Conservation (phyloP, 441 rosid species). For the Kokia cookei region DNA sequence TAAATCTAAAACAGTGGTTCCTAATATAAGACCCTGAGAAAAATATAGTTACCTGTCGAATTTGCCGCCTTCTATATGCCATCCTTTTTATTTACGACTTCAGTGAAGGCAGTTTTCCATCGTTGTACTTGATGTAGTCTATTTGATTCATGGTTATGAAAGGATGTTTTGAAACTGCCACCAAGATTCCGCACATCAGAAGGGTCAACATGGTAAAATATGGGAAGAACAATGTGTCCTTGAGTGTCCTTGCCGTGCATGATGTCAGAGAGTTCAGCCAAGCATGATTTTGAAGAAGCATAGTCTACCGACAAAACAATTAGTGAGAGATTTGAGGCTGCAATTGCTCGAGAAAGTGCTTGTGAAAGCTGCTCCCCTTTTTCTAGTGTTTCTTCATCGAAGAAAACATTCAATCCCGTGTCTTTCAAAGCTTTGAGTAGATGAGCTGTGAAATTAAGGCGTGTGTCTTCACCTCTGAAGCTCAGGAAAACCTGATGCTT, state of each 20-base stretch:
- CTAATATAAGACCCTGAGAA: not conserved
- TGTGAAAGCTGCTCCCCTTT: not conserved
- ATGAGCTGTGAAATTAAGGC: not conserved
- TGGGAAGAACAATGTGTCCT: conserved; percentile 2
- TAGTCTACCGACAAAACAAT: conserved; percentile 19
- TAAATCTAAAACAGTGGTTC: not conserved
- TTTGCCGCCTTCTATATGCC: not conserved
- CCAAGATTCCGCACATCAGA: conserved; percentile 1
- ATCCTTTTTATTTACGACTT: conserved; percentile 1
- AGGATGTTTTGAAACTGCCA: not conserved
- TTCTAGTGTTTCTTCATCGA: not conserved
- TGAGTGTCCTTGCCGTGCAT: not conserved
- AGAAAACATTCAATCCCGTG: not conserved
- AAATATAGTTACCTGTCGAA: conserved; percentile 4
- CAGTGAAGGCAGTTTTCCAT: conserved; percentile 4
- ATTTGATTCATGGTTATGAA: not conserved
- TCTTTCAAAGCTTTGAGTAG: not conserved
- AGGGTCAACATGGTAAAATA: conserved; percentile 14
- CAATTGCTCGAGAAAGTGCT: not conserved
- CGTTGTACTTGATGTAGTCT: not conserved
- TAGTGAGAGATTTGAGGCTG: conserved; percentile 22
- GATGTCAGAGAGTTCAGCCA: conserved; percentile 15
- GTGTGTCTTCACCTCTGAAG: not conserved
- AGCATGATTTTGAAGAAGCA: conserved; percentile 1
- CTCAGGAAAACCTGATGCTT: too few relatives aligned